A percentile compares a stretch with the other conserved stretches of the same genome.
phyloP scores from a whole-genome alignment of 2,329 filamentous ascomycete genomes.

The Triangularia verruculosa region DNA sequence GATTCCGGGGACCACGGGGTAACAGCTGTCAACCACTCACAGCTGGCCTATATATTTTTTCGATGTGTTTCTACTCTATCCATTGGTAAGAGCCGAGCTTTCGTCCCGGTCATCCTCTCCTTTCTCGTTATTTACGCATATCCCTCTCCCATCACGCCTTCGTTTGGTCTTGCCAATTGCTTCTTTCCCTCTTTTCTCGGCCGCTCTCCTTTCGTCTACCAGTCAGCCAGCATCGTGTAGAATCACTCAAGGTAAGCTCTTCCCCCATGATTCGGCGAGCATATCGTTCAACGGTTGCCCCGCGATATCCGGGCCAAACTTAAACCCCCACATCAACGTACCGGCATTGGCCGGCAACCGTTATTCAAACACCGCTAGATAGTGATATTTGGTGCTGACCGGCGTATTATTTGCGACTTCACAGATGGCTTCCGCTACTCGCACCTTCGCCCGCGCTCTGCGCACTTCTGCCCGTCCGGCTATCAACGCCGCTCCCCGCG shows the following conservation, averaged over 20 bases:
- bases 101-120: constrained; percentile 6
- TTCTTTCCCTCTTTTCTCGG: constrained; percentile 16
- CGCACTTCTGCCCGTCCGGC: constrained; percentile 57
- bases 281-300: not conserved
- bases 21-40: constrained; percentile 17
- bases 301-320: not conserved
- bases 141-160: constrained; percentile 8
- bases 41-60: constrained; percentile 20
- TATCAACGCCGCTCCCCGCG: constrained; percentile 58
- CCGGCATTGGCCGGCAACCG: not conserved
- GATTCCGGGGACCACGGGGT: constrained; percentile 5
- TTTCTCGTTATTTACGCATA: constrained; percentile 19
- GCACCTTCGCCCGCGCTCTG: constrained; percentile 57
- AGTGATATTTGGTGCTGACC: constrained; percentile 14
- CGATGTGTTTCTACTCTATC: constrained; percentile 23
- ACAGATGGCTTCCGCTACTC: constrained; percentile 48
- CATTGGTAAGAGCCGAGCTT: constrained; percentile 20
- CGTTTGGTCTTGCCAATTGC: constrained; percentile 6
- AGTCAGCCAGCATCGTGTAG: constrained; percentile 8
- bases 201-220: constrained; percentile 15
- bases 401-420: not conserved
- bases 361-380: not conserved
- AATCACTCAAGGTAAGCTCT: constrained; percentile 15
- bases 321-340: not conserved
- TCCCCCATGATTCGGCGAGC: not conserved